These are phyloP conservation scores for Waltiozyma solani DNA, from an alignment of 1,139 yeast species.

Conservation along the genomic window DNA sequence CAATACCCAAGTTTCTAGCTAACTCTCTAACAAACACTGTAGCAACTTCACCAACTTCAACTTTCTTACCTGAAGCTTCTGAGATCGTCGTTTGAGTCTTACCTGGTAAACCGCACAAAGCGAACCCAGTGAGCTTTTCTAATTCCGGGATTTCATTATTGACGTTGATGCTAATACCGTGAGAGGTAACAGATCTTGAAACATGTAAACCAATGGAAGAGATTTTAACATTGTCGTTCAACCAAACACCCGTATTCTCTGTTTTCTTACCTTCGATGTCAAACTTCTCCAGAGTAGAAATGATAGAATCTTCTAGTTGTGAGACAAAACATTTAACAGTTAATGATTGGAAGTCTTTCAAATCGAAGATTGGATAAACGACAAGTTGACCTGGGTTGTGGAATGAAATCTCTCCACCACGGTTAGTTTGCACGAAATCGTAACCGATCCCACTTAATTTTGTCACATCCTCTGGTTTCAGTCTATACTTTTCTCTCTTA, in stretches of 20 bases:
- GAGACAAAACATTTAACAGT: conserved; percentile 72
- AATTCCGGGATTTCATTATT: conserved; percentile 63
- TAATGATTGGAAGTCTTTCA: conserved; percentile 47
- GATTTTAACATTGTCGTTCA: conserved; percentile 50
- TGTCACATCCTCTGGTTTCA: conserved; percentile 26
- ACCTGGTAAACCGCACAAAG: conserved; percentile 79
- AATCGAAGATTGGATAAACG: conserved; percentile 72
- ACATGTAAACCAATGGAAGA: conserved; percentile 89
- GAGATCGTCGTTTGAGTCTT: conserved; percentile 43
- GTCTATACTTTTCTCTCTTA: conserved; percentile 52
- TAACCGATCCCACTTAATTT: conserved; percentile 18
- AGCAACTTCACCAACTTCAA: conserved; percentile 30
- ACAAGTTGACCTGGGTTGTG: conserved; percentile 96
- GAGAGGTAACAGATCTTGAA: conserved; percentile 76
- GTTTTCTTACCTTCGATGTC: conserved; percentile 28
- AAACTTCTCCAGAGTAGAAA: conserved; percentile 35
- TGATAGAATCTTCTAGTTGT: conserved; percentile 54
- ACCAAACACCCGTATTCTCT: conserved; percentile 85
- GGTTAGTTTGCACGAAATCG: conserved; percentile 59
- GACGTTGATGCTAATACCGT: conserved; percentile 82
- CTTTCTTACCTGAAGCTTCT: conserved; percentile 17
- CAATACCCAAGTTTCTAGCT: conserved; percentile 37
- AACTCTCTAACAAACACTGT: conserved; percentile 41
- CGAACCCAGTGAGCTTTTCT: conserved; percentile 40
- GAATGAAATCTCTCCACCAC: conserved; percentile 98